These are phyloP conservation scores for Herpetospermum pedunculosum DNA, from an alignment of 306 rosid species.

Conservation along the genomic window DNA sequence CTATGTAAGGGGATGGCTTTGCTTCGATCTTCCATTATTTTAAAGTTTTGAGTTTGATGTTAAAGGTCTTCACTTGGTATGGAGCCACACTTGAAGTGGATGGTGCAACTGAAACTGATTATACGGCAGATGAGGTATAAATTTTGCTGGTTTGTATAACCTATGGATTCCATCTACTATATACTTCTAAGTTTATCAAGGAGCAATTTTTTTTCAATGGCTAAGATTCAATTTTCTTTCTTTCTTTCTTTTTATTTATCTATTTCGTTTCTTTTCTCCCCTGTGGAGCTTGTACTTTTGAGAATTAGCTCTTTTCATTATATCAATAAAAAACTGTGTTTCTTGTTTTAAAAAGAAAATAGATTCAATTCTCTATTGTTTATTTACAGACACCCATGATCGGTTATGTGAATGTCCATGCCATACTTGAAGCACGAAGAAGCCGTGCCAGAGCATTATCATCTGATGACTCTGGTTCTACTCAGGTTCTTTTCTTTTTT, in stretches of 20 bases:
- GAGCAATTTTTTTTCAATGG: neutral
- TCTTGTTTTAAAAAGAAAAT: too few relatives aligned
- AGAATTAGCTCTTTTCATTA: too few relatives aligned
- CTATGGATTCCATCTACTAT: neutral
- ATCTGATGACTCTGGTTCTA: conserved; percentile 41
- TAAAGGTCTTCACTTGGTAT: conserved; percentile 76
- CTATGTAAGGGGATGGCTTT: neutral
- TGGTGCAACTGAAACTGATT: conserved; percentile 77
- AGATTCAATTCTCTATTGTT: neutral
- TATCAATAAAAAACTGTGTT: too few relatives aligned
- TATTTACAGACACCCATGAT: conserved; percentile 73
- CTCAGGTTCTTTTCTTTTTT: conserved; percentile 36
- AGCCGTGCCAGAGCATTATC: conserved; percentile 64
- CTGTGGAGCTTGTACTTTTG: too few relatives aligned
- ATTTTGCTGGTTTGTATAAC: neutral
- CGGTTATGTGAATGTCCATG: conserved; percentile 89
- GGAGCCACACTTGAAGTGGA: conserved; percentile 95
- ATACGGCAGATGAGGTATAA: conserved; percentile 82
- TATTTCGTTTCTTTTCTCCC: too few relatives aligned
- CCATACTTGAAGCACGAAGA: conserved; percentile 68
- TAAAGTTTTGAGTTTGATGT: neutral
- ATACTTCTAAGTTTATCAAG: neutral
- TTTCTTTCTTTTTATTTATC: too few relatives aligned
- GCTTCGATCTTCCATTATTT: neutral
- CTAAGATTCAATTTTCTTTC: neutral